Conservation (phyloP, 208 protist species). For the Jaenimonas drosophilae region DNA sequence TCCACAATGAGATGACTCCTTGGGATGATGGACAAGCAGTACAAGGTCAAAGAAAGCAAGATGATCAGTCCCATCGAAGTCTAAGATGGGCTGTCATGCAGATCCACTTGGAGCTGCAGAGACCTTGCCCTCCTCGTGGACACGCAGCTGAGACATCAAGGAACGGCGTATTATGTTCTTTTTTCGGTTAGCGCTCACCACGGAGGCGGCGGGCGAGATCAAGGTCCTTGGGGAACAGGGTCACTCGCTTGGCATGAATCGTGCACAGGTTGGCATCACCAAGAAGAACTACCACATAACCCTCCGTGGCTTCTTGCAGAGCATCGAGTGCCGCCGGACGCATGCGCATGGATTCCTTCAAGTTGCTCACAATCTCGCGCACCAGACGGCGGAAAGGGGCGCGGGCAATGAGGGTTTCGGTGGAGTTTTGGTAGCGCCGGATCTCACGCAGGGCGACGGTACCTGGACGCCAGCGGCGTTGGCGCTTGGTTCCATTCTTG, state of each 20-base stretch:
- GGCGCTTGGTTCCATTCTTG: too few relatives aligned
- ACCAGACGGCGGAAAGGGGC: conserved; percentile 99
- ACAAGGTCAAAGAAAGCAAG: too few relatives aligned
- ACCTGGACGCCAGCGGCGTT: conserved; percentile 97
- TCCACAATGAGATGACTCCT: too few relatives aligned
- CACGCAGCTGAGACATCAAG: too few relatives aligned
- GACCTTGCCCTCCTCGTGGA: too few relatives aligned
- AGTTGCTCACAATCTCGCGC: conserved; percentile 96
- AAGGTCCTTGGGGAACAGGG: conserved; percentile 99
- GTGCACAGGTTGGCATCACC: conserved; percentile 95
- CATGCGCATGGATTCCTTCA: conserved; percentile 86
- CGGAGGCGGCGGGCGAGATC: conserved; percentile 97
- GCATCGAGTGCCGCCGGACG: conserved; percentile 57
- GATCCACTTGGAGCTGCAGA: too few relatives aligned
- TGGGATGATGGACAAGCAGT: too few relatives aligned
- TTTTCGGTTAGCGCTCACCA: conserved; percentile 68
- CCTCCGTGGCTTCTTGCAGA: conserved; percentile 97
- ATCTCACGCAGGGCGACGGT: conserved; percentile 99
- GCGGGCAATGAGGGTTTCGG: conserved; percentile 97
- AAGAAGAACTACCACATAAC: conserved; percentile 91
- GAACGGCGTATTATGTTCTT: too few relatives aligned
- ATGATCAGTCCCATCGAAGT: too few relatives aligned
- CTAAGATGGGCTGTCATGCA: too few relatives aligned
- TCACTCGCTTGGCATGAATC: conserved; percentile 98
- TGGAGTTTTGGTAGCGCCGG: conserved; percentile 97